Base-by-base conservation (phyloP, 1,284 basidiomycete genomes). In the Exobasidium rhododendri region DNA sequence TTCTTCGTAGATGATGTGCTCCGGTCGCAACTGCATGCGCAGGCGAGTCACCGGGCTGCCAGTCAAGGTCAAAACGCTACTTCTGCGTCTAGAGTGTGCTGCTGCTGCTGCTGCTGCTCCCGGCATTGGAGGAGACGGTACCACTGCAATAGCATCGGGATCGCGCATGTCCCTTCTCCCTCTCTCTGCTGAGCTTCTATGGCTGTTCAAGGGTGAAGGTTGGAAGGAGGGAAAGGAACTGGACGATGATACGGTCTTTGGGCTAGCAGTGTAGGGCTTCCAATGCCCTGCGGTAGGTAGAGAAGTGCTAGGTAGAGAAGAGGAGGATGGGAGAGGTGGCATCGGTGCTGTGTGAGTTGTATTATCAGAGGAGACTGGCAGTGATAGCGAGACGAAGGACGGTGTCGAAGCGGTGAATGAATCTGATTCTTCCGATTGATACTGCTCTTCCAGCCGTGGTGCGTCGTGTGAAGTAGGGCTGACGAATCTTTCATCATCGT, bases 131-230 rank as follows among this genome's bases (percentile, higher is more conserved):
- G n/a, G n/a, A n/a, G n/a, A n/a, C n/a, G n/a, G n/a, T n/a, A n/a
- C n/a, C 7, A 40, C 17, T 40, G 10, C 10, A 40, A 40, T 40
- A 40, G 35, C 35, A 40, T 50, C 47, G 7, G 47, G 47, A 26
- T 24, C 47, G 20, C 14, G 10, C 22, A 7, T 20, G 20, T 24
- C 20, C n/a, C n/a, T n/a, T n/a, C n/a, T n/a, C n/a, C n/a, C n/a
- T n/a, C n/a, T n/a, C 20, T 24, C 29, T 26, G 22, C 7, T 31
- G 47, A 50, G 20, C 20, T 50, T 31, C 47, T 7, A 20, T 31
- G 47, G 20, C 47, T 50, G 20, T 50, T 24, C 7, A 50, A 20
- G 20, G 47, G 47, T 7, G 47, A 52, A 24, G n/a, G 20, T 58
- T 52, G 20, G 22, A 59, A n/a, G 2, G 44, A 51, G 51, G 28